Conservation (phyloP, 805 yeast species). For the Torulaspora microellipsoides region DNA sequence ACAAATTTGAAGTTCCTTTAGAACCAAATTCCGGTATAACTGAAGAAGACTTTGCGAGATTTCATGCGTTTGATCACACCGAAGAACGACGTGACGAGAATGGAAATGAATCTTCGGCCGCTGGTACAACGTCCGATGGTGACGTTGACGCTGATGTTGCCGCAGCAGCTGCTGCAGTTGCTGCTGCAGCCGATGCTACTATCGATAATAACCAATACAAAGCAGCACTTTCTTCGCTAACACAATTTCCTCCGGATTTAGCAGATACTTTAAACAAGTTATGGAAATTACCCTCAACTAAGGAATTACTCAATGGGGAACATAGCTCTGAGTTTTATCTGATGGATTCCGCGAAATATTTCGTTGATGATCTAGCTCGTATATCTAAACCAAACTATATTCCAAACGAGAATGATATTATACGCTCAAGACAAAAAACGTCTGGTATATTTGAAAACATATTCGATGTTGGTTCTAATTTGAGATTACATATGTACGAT, state of each 20-base stretch:
- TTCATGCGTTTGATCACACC: slow-evolving; percentile 4
- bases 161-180: background rate
- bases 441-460: slow-evolving; percentile 85
- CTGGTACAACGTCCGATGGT: background rate
- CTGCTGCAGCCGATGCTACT: background rate
- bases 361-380: slow-evolving; percentile 55
- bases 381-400: slow-evolving; percentile 56
- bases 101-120: slow-evolving; percentile 18
- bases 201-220: slow-evolving; percentile 40
- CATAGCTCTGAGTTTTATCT: slow-evolving; percentile 71
- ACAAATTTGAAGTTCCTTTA: slow-evolving; percentile 40
- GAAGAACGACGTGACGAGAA: slow-evolving; percentile 2
- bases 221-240: slow-evolving; percentile 32
- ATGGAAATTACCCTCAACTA: slow-evolving; percentile 56
- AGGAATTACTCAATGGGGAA: slow-evolving; percentile 46
- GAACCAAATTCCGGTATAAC: slow-evolving; percentile 32
- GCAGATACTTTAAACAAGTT: slow-evolving; percentile 47
- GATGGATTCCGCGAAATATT: slow-evolving; percentile 80
- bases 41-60: slow-evolving; percentile 25
- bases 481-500: slow-evolving; percentile 64
- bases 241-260: slow-evolving; percentile 43
- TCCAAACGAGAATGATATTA: slow-evolving; percentile 72
- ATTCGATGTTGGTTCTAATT: slow-evolving; percentile 62
- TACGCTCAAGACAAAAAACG: slow-evolving; percentile 86
- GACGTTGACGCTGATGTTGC: background rate